These are phyloP conservation scores for Malassezia sp. DNA, from an alignment of 1,284 basidiomycete genomes.

Conservation along the genomic window DNA sequence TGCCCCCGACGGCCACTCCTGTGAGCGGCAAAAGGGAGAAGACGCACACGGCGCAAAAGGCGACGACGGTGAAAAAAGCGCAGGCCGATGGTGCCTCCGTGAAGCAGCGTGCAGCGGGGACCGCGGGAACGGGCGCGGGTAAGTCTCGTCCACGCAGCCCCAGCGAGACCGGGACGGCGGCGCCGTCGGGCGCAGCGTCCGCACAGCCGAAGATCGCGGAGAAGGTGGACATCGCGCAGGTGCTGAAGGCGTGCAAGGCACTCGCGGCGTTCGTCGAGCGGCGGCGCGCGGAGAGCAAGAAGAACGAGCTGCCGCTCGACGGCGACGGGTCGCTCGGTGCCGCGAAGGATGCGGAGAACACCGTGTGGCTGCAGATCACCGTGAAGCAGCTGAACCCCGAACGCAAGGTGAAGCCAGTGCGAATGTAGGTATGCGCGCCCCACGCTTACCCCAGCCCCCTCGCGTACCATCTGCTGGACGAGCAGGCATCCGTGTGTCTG, in stretches of 20 bases:
- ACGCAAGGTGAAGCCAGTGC: conserved; percentile 33
- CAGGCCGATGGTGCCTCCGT: background rate
- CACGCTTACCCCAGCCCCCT: conserved; percentile 50
- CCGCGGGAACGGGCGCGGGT: background rate
- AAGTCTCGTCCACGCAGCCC: too few relatives aligned
- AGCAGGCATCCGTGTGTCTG: conserved; percentile 67
- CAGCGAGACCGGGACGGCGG: too few relatives aligned
- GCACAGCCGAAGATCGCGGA: conserved; percentile 8
- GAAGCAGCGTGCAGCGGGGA: background rate
- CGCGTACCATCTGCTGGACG: conserved; percentile 69
- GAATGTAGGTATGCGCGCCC: conserved; percentile 31
- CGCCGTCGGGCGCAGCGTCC: background rate
- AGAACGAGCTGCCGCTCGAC: conserved; percentile 27
- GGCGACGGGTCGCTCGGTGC: conserved; percentile 17
- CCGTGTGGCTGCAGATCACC: conserved; percentile 33
- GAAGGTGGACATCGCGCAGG: conserved; percentile 28
- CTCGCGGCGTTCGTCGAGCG: conserved; percentile 25
- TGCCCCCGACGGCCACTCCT: too few relatives aligned
- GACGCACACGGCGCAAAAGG: background rate
- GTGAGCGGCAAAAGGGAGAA: background rate
- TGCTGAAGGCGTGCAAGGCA: conserved; percentile 34
- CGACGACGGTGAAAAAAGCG: background rate
- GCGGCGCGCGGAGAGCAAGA: background rate
- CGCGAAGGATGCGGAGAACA: conserved; percentile 23
- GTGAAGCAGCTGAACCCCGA: conserved; percentile 26